Evolutionary conservation across 306 rosid genomes (phyloP).

Genomic region (Corylus heterophylla): DNA sequence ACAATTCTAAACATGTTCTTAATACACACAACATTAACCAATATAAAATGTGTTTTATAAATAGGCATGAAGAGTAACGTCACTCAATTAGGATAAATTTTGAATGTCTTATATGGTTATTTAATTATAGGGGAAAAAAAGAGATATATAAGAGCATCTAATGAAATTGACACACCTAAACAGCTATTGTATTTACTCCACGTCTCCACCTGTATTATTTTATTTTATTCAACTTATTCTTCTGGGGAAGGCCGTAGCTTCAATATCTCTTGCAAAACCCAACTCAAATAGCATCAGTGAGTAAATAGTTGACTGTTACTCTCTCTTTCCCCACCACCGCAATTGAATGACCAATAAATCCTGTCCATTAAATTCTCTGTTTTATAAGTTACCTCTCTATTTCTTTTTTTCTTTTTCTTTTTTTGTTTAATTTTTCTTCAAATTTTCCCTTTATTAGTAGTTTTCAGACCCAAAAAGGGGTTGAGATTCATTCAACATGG

Average conservation of each 20-base stretch:
- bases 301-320: neutral
- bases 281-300: neutral
- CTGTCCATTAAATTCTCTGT: neutral
- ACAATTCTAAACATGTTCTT: too few relatives aligned
- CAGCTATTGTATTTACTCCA: too few relatives aligned
- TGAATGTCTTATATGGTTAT: too few relatives aligned
- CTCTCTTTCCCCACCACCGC: neutral
- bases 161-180: neutral
- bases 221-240: neutral
- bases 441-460: too few relatives aligned
- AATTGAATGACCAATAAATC: neutral
- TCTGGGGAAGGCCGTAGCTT: neutral
- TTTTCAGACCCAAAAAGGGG: neutral
- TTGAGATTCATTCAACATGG: constrained; percentile 14
- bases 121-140: too few relatives aligned
- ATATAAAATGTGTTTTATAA: too few relatives aligned
- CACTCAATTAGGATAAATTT: too few relatives aligned
- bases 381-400: constrained; percentile 6
- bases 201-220: neutral
- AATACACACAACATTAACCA: too few relatives aligned
- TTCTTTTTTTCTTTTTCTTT: constrained; percentile 1
- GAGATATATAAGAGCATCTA: neutral
- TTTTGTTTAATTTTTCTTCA: neutral
- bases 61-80: too few relatives aligned
- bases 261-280: neutral